Conservation (phyloP, 805 yeast species). For the Ogataea pignaliae region DNA sequence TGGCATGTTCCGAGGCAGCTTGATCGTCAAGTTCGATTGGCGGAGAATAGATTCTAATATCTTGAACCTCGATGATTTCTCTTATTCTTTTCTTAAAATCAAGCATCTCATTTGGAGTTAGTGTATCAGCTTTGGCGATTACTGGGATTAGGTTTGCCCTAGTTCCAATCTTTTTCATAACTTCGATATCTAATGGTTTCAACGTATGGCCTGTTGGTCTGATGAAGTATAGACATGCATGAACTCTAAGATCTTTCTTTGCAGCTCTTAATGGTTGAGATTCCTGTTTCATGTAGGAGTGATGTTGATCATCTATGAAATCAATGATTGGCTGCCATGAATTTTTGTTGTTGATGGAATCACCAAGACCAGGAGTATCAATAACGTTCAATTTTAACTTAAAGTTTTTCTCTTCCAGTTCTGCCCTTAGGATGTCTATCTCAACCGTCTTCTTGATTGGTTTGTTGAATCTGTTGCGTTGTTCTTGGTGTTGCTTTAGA, state of each 20-base stretch:
- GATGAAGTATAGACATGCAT: slow-evolving; percentile 84
- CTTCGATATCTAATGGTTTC: slow-evolving; percentile 81
- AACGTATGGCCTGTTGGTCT: slow-evolving; percentile 89
- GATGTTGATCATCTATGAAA: slow-evolving; percentile 89
- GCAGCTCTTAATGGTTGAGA: slow-evolving; percentile 75
- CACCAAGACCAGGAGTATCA: slow-evolving; percentile 95
- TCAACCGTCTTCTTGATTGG: slow-evolving; percentile 69
- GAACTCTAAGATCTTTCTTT: slow-evolving; percentile 80
- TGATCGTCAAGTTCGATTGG: slow-evolving; percentile 73
- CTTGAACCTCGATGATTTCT: slow-evolving; percentile 78
- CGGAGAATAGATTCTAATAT: slow-evolving; percentile 78
- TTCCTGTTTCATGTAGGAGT: slow-evolving; percentile 83
- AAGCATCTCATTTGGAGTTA: slow-evolving; percentile 65
- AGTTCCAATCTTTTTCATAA: slow-evolving; percentile 76
- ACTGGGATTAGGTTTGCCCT: slow-evolving; percentile 87
- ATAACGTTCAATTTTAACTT: slow-evolving; percentile 71
- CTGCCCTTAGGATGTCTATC: slow-evolving; percentile 74
- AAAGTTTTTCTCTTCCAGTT: slow-evolving; percentile 80
- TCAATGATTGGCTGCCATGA: slow-evolving; percentile 86
- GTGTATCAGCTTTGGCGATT: slow-evolving; percentile 84
- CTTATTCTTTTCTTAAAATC: slow-evolving; percentile 72
- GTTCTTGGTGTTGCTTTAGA: slow-evolving; percentile 55
- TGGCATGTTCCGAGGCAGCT: slow-evolving; percentile 75
- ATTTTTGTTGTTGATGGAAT: slow-evolving; percentile 77
- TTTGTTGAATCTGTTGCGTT: slow-evolving; percentile 52